Conservation (phyloP, 306 rosid genomes). For the Fragaria nilgerrensis region DNA sequence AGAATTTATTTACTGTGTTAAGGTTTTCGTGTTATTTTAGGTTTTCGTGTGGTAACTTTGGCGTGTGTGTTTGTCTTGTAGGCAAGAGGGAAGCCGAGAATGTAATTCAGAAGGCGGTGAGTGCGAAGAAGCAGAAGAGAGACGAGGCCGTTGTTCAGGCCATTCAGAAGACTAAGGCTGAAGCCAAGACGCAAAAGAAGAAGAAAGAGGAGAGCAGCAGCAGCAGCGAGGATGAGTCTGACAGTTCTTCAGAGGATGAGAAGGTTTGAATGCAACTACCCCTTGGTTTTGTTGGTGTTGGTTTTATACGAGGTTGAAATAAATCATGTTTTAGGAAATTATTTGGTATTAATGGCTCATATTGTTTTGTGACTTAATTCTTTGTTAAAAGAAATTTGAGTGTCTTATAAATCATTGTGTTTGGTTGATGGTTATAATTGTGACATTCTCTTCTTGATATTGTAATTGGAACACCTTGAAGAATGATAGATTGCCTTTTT, state of each 20-base stretch:
- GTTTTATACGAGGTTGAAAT: too few species aligned
- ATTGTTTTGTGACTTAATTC: too few species aligned
- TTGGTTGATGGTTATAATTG: too few species aligned
- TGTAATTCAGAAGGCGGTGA: conserved; percentile 45
- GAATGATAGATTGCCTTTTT: neutral
- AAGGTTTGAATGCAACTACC: conserved; percentile 31
- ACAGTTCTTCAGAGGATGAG: conserved; percentile 56
- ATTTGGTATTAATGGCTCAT: too few species aligned
- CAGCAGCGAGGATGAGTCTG: conserved; percentile 50
- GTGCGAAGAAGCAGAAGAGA: conserved; percentile 65
- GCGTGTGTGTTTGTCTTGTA: neutral
- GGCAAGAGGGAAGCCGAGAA: conserved; percentile 74
- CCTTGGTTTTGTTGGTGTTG: too few species aligned
- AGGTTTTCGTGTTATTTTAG: neutral
- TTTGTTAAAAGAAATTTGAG: too few species aligned
- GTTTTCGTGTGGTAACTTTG: neutral
- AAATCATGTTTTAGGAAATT: too few species aligned
- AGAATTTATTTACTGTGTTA: neutral
- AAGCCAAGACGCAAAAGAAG: conserved; percentile 34
- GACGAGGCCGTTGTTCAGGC: conserved; percentile 43
- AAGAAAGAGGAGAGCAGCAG: conserved; percentile 39
- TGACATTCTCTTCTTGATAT: neutral
- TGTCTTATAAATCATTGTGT: too few species aligned
- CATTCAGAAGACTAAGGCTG: conserved; percentile 50
- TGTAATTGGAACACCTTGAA: neutral